phyloP scores from a whole-genome alignment of 768 basidiomycete species.

The Paxillus ammoniavirescens region DNA sequence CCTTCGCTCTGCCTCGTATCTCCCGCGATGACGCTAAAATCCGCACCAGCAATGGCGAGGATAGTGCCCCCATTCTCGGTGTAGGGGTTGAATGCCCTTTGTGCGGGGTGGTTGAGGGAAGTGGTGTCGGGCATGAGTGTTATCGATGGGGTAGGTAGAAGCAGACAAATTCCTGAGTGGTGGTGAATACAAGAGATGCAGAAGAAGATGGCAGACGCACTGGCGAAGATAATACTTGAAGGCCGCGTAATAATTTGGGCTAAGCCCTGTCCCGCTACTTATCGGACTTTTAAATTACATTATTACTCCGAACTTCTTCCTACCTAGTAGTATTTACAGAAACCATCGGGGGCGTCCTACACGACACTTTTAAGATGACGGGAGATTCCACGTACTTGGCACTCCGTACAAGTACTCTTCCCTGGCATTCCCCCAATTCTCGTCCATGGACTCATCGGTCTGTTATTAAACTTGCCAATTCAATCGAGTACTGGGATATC shows the following conservation, averaged over 20 bases:
- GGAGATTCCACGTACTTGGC: too few relatives aligned
- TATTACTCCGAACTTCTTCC: constrained; percentile 2
- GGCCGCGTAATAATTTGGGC: constrained; percentile 13
- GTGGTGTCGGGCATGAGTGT: constrained; percentile 38
- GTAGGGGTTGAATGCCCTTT: constrained; percentile 83
- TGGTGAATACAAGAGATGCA: neutral
- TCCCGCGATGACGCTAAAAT: constrained; percentile 93
- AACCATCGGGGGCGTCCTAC: neutral
- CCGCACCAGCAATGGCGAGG: constrained; percentile 90
- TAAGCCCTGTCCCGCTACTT: neutral
- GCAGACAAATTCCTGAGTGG: neutral
- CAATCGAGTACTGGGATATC: too few relatives aligned
- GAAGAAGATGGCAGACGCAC: neutral
- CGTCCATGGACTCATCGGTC: too few relatives aligned
- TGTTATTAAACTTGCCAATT: too few relatives aligned
- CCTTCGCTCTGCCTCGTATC: constrained; percentile 97
- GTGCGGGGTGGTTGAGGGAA: constrained; percentile 42
- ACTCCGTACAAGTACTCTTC: too few relatives aligned
- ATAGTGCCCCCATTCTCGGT: constrained; percentile 94
- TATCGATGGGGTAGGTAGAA: neutral
- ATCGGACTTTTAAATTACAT: constrained; percentile 5
- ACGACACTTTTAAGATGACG: too few relatives aligned
- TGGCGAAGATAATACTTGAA: neutral
- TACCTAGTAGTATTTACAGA: too few relatives aligned
- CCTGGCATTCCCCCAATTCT: too few relatives aligned